Percentiles rank a stretch among this genome's conserved stretches.
These are phyloP conservation scores for Kwoniella dejecticola DNA, from an alignment of 768 basidiomycete genomes.

Conservation along the genomic window DNA sequence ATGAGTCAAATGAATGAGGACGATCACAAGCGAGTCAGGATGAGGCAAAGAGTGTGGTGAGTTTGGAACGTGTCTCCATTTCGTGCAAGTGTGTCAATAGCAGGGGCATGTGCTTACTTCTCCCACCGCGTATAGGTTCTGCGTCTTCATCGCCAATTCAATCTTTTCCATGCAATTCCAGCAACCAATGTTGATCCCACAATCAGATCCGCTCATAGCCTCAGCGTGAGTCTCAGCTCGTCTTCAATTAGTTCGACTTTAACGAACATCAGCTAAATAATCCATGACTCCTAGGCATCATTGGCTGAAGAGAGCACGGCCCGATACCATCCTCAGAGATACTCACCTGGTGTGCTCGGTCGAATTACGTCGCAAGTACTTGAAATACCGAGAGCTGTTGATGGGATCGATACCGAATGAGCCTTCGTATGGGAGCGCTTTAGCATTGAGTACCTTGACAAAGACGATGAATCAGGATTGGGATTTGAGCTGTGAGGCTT, in stretches of 20 bases:
- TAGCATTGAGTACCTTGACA: constrained; percentile 33
- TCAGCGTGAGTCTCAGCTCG: constrained; percentile 24
- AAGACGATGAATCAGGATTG: constrained; percentile 38
- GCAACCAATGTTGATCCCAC: constrained; percentile 33
- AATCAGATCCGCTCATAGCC: constrained; percentile 31
- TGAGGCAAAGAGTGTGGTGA: constrained; percentile 30
- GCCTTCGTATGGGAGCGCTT: constrained; percentile 16
- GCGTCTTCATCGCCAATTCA: constrained; percentile 37
- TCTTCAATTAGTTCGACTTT: background rate
- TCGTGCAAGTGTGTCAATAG: no score
- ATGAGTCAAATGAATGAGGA: constrained; percentile 19
- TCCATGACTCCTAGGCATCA: constrained; percentile 25
- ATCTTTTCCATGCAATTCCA: constrained; percentile 40
- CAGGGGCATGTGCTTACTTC: background rate
- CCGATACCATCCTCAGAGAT: constrained; percentile 23
- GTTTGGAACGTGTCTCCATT: background rate
- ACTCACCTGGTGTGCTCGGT: constrained; percentile 28
- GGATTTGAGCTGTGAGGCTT: constrained; percentile 28
- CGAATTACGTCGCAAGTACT: constrained; percentile 31
- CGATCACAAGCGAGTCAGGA: constrained; percentile 12
- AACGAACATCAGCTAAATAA: background rate
- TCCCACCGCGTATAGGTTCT: constrained; percentile 19
- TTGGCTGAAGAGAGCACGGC: constrained; percentile 24
- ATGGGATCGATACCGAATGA: constrained; percentile 19
- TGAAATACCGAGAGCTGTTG: constrained; percentile 35